These are phyloP conservation scores for Porcisia hertigi DNA, from an alignment of 208 protist species.

Conservation along the genomic window DNA sequence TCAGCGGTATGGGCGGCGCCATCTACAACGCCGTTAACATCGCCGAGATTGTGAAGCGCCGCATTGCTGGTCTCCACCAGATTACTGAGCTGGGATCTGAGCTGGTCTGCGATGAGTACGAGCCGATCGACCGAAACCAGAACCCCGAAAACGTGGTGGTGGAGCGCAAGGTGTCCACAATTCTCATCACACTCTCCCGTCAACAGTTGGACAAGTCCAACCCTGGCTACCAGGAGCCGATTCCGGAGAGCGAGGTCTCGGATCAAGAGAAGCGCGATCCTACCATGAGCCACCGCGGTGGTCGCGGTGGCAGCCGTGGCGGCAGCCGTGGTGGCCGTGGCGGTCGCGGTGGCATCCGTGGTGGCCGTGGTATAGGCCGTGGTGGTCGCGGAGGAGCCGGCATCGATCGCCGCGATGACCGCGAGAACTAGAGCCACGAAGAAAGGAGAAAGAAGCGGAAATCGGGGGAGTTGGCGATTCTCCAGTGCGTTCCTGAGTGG, in stretches of 20 bases:
- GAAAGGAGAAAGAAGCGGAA: conserved; percentile 1
- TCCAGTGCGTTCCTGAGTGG: background rate
- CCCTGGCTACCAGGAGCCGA: conserved; percentile 91
- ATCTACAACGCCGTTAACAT: conserved; percentile 93
- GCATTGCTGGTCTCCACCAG: conserved; percentile 91
- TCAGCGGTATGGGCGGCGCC: conserved; percentile 89
- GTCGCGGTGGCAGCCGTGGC: conserved; percentile 43
- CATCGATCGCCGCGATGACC: conserved; percentile 39
- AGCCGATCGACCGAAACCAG: conserved; percentile 74
- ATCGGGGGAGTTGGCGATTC: conserved; percentile 2
- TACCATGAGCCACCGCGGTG: conserved; percentile 32
- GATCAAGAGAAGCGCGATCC: conserved; percentile 78
- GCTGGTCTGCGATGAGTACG: conserved; percentile 88
- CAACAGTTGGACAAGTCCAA: conserved; percentile 81
- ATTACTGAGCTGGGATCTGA: conserved; percentile 86
- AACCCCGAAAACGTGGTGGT: conserved; percentile 72
- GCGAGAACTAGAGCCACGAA: background rate
- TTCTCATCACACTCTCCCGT: conserved; percentile 90
- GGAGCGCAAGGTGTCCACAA: conserved; percentile 87
- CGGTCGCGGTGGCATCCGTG: conserved; percentile 26
- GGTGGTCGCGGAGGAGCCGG: conserved; percentile 36
- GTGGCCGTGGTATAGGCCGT: conserved; percentile 29
- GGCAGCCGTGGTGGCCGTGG: conserved; percentile 36
- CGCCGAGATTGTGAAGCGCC: conserved; percentile 92
- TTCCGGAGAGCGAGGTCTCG: conserved; percentile 86